Conservation (phyloP, 768 basidiomycete species). For the Tricholoma flavovirens region DNA sequence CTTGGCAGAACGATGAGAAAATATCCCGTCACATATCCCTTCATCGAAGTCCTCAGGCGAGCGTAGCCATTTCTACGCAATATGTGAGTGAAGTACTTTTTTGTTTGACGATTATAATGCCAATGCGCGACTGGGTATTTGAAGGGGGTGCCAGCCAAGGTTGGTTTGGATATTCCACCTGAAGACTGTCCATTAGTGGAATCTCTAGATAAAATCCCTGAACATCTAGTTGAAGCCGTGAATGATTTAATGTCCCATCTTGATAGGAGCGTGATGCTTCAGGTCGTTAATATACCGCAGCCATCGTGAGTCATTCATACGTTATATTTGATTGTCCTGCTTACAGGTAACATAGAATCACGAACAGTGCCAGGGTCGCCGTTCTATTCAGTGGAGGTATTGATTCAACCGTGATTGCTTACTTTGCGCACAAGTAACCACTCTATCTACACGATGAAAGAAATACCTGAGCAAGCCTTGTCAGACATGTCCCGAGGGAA, state of each 20-base stretch:
- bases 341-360: neutral
- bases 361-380: constrained; percentile 47
- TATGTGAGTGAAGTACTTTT: constrained; percentile 25
- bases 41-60: neutral
- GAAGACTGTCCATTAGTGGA: constrained; percentile 30
- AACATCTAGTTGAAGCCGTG: constrained; percentile 35
- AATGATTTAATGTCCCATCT: constrained; percentile 51
- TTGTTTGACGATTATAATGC: neutral
- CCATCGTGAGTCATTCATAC: constrained; percentile 24
- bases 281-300: constrained; percentile 64
- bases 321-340: neutral
- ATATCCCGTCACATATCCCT: neutral
- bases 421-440: constrained; percentile 67
- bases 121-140: neutral
- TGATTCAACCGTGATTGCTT: constrained; percentile 82
- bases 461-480: constrained; percentile 2
- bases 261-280: constrained; percentile 60
- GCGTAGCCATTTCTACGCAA: constrained; percentile 2
- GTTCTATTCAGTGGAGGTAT: constrained; percentile 96
- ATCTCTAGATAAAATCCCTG: constrained; percentile 38
- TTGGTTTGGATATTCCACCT: constrained; percentile 47
- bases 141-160: constrained; percentile 39
- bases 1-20: constrained; percentile 1
- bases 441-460: neutral
- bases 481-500: constrained; percentile 61